phyloP scores from a whole-genome alignment of 2,329 filamentous ascomycete genomes.

The Phaeophleospora eucalypticola region DNA sequence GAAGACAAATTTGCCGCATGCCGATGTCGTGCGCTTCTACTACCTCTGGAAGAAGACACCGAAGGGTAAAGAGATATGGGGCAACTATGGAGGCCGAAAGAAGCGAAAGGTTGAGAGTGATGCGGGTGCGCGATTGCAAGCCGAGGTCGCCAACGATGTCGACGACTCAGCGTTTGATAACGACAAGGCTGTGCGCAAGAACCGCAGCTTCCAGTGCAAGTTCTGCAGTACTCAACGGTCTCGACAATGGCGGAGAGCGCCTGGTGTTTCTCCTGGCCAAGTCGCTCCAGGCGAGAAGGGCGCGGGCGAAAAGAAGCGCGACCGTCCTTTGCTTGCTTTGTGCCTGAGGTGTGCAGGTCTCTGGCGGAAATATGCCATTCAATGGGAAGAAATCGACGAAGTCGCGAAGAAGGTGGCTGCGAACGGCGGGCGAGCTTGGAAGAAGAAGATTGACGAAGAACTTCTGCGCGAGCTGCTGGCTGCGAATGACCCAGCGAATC shows the following conservation, averaged over 20 bases:
- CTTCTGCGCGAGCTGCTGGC: slow-evolving; percentile 69
- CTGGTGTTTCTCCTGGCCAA: slow-evolving; percentile 67
- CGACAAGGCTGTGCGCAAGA: slow-evolving; percentile 73
- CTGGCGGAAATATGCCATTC: slow-evolving; percentile 93
- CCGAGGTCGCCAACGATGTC: slow-evolving; percentile 85
- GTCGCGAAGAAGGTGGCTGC: slow-evolving; percentile 80
- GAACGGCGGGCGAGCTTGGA: slow-evolving; percentile 79
- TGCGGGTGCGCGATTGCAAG: slow-evolving; percentile 70
- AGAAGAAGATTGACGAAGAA: slow-evolving; percentile 87
- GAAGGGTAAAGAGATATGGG: slow-evolving; percentile 83
- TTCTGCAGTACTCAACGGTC: slow-evolving; percentile 80
- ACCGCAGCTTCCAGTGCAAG: slow-evolving; percentile 86
- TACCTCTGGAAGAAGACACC: slow-evolving; percentile 98
- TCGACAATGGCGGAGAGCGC: slow-evolving; percentile 87
- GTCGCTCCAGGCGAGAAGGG: slow-evolving; percentile 66
- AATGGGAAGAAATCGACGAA: slow-evolving; percentile 92
- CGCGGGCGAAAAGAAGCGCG: slow-evolving; percentile 67
- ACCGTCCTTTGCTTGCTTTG: slow-evolving; percentile 72
- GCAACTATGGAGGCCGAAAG: slow-evolving; percentile 79
- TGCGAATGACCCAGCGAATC: slow-evolving; percentile 52
- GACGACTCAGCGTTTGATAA: slow-evolving; percentile 96
- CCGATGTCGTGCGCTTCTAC: slow-evolving; percentile 84
- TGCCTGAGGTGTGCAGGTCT: slow-evolving; percentile 87
- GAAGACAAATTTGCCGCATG: slow-evolving; percentile 67
- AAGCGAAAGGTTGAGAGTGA: slow-evolving; percentile 66